Evolutionary conservation across 805 yeast species (phyloP).

Genomic region (Lipomyces mesembrius): DNA sequence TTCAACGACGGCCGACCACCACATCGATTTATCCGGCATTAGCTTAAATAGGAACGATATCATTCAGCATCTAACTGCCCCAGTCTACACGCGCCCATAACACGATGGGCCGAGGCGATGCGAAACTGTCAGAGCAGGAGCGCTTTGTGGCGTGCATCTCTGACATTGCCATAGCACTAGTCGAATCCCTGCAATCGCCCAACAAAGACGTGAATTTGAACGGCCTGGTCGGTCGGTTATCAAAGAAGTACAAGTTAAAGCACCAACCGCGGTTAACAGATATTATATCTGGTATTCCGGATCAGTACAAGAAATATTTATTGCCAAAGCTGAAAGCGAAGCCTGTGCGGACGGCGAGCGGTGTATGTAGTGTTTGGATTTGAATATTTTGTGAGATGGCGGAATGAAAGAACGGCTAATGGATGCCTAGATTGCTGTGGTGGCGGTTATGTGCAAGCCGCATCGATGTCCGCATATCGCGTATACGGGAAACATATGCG

Average conservation of each 20-base stretch:
- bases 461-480: slow-evolving; percentile 99
- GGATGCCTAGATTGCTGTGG: slow-evolving; percentile 73
- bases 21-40: background rate
- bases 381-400: no score
- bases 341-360: slow-evolving; percentile 97
- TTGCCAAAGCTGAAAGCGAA: slow-evolving; percentile 96
- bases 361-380: slow-evolving; percentile 45
- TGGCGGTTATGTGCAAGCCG: slow-evolving; percentile 99
- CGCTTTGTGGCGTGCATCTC: slow-evolving; percentile 75
- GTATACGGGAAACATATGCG: slow-evolving; percentile 97
- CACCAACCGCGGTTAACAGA: slow-evolving; percentile 95
- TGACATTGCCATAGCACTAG: slow-evolving; percentile 37
- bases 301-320: slow-evolving; percentile 87
- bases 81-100: background rate
- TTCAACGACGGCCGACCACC: background rate
- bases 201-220: slow-evolving; percentile 84
- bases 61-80: background rate
- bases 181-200: slow-evolving; percentile 42
- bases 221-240: slow-evolving; percentile 80
- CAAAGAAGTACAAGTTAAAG: slow-evolving; percentile 88
- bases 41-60: background rate
- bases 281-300: slow-evolving; percentile 92
- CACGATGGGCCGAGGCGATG: slow-evolving; percentile 21
- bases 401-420: background rate
- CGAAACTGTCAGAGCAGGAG: slow-evolving; percentile 65